Conservation (phyloP, 345 rosid species). For the Citrus reticulata region DNA sequence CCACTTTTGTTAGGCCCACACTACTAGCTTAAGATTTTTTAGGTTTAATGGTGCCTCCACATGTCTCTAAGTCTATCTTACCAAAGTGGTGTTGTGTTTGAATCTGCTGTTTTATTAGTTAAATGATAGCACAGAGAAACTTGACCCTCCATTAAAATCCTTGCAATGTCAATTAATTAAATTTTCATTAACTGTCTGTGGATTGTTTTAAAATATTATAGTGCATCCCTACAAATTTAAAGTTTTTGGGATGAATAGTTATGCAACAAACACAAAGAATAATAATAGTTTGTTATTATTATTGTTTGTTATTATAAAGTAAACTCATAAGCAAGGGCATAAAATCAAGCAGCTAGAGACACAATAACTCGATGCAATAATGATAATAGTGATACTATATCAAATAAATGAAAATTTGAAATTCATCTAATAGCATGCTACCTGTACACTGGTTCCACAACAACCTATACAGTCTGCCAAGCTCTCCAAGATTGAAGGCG, state of each 20-base stretch:
- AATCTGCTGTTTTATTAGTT: neutral
- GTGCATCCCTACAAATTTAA: neutral
- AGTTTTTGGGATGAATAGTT: neutral
- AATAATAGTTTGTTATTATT: neutral
- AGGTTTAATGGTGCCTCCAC: neutral
- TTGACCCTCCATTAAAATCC: neutral
- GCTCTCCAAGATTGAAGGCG: constrained; percentile 46
- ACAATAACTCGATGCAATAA: neutral
- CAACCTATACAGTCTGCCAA: constrained; percentile 68
- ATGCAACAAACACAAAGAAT: too few species aligned
- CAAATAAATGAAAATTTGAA: neutral
- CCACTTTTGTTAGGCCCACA: neutral
- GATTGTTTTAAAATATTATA: neutral
- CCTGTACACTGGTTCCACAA: constrained; percentile 40
- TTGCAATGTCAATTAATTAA: too few species aligned
- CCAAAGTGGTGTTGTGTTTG: neutral
- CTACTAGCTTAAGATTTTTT: neutral
- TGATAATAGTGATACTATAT: neutral
- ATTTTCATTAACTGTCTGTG: too few species aligned
- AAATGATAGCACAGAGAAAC: neutral
- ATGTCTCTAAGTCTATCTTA: neutral
- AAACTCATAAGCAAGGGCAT: too few species aligned
- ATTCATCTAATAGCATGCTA: constrained; percentile 12
- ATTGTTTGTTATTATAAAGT: neutral
- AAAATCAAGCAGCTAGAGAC: neutral